Conservation (phyloP, 106 monocot species). For the Narthecium ossifragum region DNA sequence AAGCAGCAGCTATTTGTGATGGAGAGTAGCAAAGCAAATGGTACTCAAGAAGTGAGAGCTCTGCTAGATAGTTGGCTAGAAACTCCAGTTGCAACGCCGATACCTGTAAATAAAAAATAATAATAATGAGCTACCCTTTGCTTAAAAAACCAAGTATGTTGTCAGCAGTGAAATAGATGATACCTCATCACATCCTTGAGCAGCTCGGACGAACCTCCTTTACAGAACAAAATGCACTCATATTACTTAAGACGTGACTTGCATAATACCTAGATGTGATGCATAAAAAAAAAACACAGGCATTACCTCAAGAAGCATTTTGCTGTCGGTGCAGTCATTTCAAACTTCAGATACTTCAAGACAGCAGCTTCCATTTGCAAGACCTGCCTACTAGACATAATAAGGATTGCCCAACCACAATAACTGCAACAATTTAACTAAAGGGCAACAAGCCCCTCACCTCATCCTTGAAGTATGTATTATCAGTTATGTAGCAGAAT, state of each 20-base stretch:
- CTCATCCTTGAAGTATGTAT: constrained; percentile 85
- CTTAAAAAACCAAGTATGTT: no score
- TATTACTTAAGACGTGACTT: no score
- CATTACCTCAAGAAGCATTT: constrained; percentile 87
- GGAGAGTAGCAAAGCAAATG: constrained; percentile 46
- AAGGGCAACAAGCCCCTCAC: constrained; percentile 10
- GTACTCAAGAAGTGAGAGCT: constrained; percentile 80
- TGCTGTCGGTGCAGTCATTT: constrained; percentile 70
- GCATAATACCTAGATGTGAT: no score
- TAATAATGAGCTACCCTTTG: no score
- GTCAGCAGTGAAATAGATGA: no score
- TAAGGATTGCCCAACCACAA: no score
- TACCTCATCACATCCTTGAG: constrained; percentile 67
- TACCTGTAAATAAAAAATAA: constrained; percentile 17
- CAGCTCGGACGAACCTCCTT: constrained; percentile 78
- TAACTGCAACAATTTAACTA: no score
- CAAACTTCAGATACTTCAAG: constrained; percentile 76
- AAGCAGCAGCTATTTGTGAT: constrained; percentile 71
- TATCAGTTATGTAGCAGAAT: constrained; percentile 84
- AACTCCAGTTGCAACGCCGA: constrained; percentile 57
- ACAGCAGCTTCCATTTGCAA: constrained; percentile 86
- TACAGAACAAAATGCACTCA: background rate
- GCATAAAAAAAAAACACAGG: no score
- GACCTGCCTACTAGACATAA: constrained; percentile 28
- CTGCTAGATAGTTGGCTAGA: constrained; percentile 73